phyloP scores from a whole-genome alignment of 2,329 filamentous ascomycete genomes.

The Neoscytalidium dimidiatum region DNA sequence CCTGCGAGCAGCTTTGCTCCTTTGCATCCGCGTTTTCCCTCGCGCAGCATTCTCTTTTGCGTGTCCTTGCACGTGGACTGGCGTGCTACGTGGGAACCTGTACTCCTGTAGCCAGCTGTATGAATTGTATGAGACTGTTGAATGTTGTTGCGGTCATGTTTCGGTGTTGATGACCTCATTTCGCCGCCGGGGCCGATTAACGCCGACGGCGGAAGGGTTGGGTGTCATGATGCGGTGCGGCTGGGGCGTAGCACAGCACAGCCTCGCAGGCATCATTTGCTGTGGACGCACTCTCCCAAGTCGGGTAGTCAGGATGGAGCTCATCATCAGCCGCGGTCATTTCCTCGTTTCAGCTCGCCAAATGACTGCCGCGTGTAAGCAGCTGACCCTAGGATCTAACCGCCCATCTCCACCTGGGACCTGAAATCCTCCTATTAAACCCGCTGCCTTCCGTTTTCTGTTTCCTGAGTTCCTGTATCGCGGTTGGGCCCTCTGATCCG shows the following conservation, averaged over 20 bases:
- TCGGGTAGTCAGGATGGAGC: conserved; percentile 3
- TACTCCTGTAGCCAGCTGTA: conserved; percentile 5
- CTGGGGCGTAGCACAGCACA: too few relatives aligned
- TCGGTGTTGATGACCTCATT: neutral
- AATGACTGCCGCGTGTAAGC: conserved; percentile 15
- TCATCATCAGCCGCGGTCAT: conserved; percentile 11
- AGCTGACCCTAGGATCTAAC: conserved; percentile 13
- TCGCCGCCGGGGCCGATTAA: neutral
- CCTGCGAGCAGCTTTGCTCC: neutral
- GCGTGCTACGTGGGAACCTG: neutral
- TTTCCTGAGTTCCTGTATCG: too few relatives aligned
- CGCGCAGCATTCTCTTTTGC: neutral
- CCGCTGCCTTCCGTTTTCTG: neutral
- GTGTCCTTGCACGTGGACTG: neutral
- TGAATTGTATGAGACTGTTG: neutral
- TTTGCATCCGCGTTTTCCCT: neutral
- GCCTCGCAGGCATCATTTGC: neutral
- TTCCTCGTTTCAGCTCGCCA: conserved; percentile 12
- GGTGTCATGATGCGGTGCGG: neutral
- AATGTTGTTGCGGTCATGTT: neutral
- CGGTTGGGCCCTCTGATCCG: too few relatives aligned
- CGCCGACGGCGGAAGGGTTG: neutral
- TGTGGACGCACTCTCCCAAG: neutral
- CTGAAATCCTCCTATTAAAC: conserved; percentile 8
- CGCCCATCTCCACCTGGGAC: neutral